These are phyloP conservation scores for Annona cherimola DNA, from an alignment of 164 flowering plant species.

Conservation along the genomic window DNA sequence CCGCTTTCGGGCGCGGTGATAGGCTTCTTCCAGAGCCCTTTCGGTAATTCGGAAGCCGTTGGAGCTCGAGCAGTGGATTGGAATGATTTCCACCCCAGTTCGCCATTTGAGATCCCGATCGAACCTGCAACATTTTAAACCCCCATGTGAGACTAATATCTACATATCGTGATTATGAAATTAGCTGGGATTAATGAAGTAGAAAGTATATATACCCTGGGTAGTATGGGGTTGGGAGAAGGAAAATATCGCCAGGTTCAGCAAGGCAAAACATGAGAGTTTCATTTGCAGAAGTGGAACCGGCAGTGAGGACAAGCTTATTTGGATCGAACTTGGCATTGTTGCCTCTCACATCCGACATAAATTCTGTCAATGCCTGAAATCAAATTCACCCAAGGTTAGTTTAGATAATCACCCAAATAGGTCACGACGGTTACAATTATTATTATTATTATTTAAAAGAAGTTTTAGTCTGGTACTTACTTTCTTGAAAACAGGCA, in stretches of 20 bases:
- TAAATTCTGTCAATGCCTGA: constrained; percentile 70
- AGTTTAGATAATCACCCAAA: background rate
- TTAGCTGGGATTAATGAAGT: background rate
- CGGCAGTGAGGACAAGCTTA: constrained; percentile 75
- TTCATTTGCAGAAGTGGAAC: constrained; percentile 88
- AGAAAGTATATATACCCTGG: constrained; percentile 77
- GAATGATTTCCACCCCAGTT: constrained; percentile 77
- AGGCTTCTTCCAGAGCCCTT: constrained; percentile 63
- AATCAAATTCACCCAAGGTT: background rate
- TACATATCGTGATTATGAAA: background rate
- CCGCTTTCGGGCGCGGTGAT: constrained; percentile 39
- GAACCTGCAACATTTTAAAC: constrained; percentile 40
- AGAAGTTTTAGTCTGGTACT: background rate
- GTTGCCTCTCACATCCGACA: constrained; percentile 68
- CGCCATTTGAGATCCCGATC: constrained; percentile 95
- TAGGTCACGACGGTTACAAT: no score
- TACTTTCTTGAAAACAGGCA: constrained; percentile 43
- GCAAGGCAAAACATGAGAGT: constrained; percentile 85
- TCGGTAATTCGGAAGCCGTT: constrained; percentile 58
- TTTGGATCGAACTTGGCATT: constrained; percentile 56
- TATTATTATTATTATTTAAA: background rate
- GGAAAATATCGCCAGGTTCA: constrained; percentile 72
- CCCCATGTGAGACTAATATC: background rate
- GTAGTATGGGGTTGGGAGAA: constrained; percentile 89
- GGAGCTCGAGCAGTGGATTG: constrained; percentile 66